Evolutionary conservation across 345 rosid genomes (phyloP).

Genomic region (Murraya paniculata): DNA sequence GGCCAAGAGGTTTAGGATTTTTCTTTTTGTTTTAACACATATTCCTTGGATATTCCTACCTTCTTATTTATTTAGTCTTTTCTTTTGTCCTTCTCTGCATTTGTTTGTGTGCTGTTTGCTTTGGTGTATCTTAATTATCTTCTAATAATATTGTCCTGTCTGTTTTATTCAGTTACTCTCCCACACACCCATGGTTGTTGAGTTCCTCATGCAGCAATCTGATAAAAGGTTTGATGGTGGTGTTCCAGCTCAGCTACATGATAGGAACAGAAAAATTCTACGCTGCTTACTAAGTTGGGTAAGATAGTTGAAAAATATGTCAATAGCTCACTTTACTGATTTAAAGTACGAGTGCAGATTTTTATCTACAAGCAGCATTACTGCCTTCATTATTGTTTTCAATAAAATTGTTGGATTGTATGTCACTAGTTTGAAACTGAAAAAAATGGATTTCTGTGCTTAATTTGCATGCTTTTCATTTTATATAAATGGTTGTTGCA

Average conservation of each 20-base stretch:
- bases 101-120: not conserved
- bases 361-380: not conserved
- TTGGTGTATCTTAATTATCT: conserved; percentile 2
- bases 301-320: conserved; percentile 28
- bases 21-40: not conserved
- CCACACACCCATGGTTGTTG: conserved; percentile 78
- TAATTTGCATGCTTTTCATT: not conserved
- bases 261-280: conserved; percentile 68
- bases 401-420: not conserved
- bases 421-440: not conserved
- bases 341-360: not conserved
- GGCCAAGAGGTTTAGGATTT: conserved; percentile 54
- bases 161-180: conserved; percentile 61
- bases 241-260: conserved; percentile 40
- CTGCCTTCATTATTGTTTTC: not conserved
- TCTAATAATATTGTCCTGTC: conserved; percentile 8
- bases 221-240: conserved; percentile 51
- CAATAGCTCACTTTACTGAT: not conserved
- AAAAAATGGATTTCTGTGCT: not conserved
- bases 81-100: not conserved
- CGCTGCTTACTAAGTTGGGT: conserved; percentile 98
- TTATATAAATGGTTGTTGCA: not conserved
- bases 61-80: conserved; percentile 3
- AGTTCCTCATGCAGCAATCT: conserved; percentile 84
- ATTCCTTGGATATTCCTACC: conserved; percentile 16